phyloP scores from a whole-genome alignment of 139 green algal species.

The Eudorina sp. region DNA sequence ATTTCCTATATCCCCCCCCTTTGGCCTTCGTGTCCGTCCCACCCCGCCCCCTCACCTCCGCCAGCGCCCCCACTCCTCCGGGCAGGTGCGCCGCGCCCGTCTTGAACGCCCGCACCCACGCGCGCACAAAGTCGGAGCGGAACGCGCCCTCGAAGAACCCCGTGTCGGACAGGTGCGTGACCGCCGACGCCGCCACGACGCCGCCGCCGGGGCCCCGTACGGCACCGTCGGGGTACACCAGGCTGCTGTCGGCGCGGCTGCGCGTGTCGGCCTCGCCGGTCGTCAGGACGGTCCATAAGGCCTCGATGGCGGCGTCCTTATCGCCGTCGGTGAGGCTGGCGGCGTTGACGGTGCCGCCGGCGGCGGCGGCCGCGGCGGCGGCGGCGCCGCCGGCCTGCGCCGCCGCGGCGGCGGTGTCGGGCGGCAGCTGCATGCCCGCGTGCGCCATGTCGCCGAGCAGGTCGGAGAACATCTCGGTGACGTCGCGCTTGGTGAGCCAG shows the following conservation, averaged over 20 bases:
- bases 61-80: not conserved
- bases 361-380: not conserved
- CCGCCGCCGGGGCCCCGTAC: not conserved
- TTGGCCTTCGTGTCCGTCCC: not conserved
- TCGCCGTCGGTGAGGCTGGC: not conserved
- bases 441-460: slow-evolving; percentile 23
- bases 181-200: not conserved
- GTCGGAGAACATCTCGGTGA: slow-evolving; percentile 34
- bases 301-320: not conserved
- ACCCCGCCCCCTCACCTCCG: not conserved
- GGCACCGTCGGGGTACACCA: slow-evolving; percentile 4
- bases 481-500: slow-evolving; percentile 27
- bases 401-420: not conserved
- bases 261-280: slow-evolving; percentile 25
- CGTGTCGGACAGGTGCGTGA: slow-evolving; percentile 23
- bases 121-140: slow-evolving; percentile 42
- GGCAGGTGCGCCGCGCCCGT: slow-evolving; percentile 49
- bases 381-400: not conserved
- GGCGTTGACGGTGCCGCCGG: not conserved
- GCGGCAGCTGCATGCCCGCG: slow-evolving; percentile 33
- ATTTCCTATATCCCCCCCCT: too few species aligned
- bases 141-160: slow-evolving; percentile 51
- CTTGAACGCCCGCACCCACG: slow-evolving; percentile 53
- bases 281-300: slow-evolving; percentile 2
- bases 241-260: not conserved